Percentiles rank a stretch among this genome's conserved stretches.
Evolutionary conservation across 495 filamentous ascomycete species (phyloP).

Genomic region (Trypethelium eluteriae): DNA sequence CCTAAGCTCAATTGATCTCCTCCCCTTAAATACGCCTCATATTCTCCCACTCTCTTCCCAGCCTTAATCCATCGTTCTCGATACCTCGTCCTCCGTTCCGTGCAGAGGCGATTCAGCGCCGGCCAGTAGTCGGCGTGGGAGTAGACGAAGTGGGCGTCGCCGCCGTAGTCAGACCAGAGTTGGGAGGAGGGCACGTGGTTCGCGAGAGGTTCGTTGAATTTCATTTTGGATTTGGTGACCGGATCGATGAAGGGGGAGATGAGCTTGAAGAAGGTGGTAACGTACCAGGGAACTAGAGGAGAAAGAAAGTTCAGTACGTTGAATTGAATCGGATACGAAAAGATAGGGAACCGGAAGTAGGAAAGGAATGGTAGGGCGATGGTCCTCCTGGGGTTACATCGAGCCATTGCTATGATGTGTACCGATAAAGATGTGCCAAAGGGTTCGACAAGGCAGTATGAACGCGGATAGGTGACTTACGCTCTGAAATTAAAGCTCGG

Average conservation of each 20-base stretch:
- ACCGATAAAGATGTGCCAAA: too few relatives aligned
- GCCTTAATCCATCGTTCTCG: constrained; percentile 65
- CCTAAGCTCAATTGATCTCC: constrained; percentile 35
- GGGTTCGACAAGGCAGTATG: not conserved
- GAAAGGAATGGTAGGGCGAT: not conserved
- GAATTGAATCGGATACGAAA: not conserved
- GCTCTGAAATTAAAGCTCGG: constrained; percentile 75
- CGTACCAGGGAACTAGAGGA: constrained; percentile 68
- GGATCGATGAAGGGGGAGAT: constrained; percentile 96
- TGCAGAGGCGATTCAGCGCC: constrained; percentile 60
- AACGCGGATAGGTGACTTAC: constrained; percentile 41
- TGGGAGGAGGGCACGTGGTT: constrained; percentile 70
- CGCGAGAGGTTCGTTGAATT: constrained; percentile 82
- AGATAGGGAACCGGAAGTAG: constrained; percentile 1
- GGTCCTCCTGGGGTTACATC: too few relatives aligned
- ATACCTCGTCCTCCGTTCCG: constrained; percentile 50
- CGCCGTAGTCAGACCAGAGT: constrained; percentile 62
- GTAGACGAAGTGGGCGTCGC: constrained; percentile 72
- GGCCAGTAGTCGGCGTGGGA: constrained; percentile 87
- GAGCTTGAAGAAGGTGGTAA: constrained; percentile 86
- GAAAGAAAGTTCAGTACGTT: too few relatives aligned
- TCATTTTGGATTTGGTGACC: constrained; percentile 79
- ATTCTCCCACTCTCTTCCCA: constrained; percentile 74
- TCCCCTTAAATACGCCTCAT: constrained; percentile 71
- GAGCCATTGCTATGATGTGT: too few relatives aligned